phyloP scores from a whole-genome alignment of 352 stramenopile genomes.

The Phytopythium ostracodes region DNA sequence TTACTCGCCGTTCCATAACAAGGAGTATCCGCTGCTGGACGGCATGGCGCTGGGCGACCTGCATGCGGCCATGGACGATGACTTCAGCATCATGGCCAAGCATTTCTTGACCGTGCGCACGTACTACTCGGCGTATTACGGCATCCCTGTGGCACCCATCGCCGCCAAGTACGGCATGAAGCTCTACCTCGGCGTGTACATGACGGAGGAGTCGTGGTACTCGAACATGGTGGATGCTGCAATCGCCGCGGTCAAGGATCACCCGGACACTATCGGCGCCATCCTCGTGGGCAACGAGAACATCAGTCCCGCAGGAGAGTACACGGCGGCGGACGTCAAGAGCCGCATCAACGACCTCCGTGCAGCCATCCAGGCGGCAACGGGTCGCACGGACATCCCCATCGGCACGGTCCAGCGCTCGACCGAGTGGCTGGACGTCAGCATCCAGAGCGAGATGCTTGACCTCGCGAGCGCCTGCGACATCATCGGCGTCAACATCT shows the following conservation, averaged over 20 bases:
- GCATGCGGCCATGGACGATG: conserved; percentile 44
- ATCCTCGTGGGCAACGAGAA: conserved; percentile 81
- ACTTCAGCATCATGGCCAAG: conserved; percentile 70
- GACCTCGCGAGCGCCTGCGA: conserved; percentile 47
- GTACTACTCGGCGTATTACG: conserved; percentile 77
- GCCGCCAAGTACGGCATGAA: conserved; percentile 44
- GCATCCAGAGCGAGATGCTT: conserved; percentile 29
- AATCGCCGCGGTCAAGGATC: conserved; percentile 36
- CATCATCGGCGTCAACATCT: conserved; percentile 81
- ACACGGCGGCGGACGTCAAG: conserved; percentile 34
- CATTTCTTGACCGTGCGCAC: conserved; percentile 59
- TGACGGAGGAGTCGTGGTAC: conserved; percentile 72
- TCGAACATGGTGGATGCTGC: conserved; percentile 39
- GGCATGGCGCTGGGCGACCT: conserved; percentile 26
- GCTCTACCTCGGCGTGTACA: conserved; percentile 74
- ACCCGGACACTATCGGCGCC: conserved; percentile 47
- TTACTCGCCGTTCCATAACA: conserved; percentile 79
- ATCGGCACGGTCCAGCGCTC: conserved; percentile 73
- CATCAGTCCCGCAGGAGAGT: conserved; percentile 38
- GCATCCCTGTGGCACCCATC: conserved; percentile 31
- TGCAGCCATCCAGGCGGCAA: conserved; percentile 19
- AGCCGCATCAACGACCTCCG: conserved; percentile 29
- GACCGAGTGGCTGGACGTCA: conserved; percentile 48
- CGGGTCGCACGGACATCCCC: conserved; percentile 27
- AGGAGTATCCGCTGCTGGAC: conserved; percentile 55